These are phyloP conservation scores for Skeletonema marinoi DNA, from an alignment of 108 stramenopile genomes.

Conservation along the genomic window DNA sequence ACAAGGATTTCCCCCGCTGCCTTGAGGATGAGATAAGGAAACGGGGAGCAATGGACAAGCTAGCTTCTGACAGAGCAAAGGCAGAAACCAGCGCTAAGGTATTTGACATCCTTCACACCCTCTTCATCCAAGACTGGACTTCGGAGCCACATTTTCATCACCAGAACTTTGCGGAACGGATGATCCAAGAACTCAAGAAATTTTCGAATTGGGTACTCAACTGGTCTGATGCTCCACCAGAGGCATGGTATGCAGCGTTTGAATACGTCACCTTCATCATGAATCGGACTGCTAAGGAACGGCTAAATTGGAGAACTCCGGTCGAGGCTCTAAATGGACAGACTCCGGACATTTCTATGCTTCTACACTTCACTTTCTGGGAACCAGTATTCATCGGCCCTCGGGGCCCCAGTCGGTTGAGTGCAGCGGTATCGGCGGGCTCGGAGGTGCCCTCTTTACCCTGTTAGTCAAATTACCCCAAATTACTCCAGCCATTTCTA, in stretches of 20 bases:
- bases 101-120: not conserved
- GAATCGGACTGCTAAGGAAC: constrained; percentile 7
- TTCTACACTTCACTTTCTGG: not conserved
- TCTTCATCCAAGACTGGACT: not conserved
- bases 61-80: not conserved
- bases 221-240: constrained; percentile 3
- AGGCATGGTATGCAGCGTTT: not conserved
- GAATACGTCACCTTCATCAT: not conserved
- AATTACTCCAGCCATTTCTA: too few relatives aligned
- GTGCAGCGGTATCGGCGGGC: too few relatives aligned
- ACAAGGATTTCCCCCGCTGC: not conserved
- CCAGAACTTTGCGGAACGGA: not conserved
- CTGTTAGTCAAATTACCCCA: too few relatives aligned
- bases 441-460: too few relatives aligned
- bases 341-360: constrained; percentile 1
- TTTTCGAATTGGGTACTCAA: not conserved
- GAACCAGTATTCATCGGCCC: not conserved
- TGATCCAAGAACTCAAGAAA: not conserved
- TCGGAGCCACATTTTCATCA: constrained; percentile 4
- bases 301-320: not conserved
- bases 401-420: too few relatives aligned
- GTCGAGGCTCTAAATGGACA: not conserved
- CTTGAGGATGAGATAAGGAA: constrained; percentile 1
- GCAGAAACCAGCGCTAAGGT: not conserved
- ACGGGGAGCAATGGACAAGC: constrained; percentile 3